These are phyloP conservation scores for Trichoderma atroviride DNA, from an alignment of 2,329 filamentous ascomycete species.

Conservation along the genomic window DNA sequence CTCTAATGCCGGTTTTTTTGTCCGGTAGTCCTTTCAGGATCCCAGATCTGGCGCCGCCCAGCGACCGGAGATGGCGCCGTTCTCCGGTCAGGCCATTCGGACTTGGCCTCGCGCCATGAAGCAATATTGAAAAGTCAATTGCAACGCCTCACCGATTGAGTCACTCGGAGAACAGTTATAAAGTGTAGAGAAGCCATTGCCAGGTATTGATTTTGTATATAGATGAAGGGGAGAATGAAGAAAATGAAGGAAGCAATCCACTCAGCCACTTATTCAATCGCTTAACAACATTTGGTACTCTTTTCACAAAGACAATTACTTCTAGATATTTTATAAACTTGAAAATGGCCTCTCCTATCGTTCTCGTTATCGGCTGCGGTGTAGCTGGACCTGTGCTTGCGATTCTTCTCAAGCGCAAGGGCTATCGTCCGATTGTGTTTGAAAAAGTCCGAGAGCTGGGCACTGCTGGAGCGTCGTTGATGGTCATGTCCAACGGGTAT, in stretches of 20 bases:
- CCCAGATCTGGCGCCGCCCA: background rate
- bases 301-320: background rate
- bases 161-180: background rate
- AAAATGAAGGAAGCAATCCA: background rate
- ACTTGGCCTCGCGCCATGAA: background rate
- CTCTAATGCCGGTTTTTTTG: background rate
- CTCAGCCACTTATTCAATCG: background rate
- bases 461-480: constrained; percentile 34
- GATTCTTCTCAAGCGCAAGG: constrained; percentile 32
- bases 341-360: constrained; percentile 24
- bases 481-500: constrained; percentile 35
- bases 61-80: constrained; percentile 4
- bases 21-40: background rate
- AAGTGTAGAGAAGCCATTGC: background rate
- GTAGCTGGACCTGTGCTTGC: constrained; percentile 33
- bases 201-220: background rate
- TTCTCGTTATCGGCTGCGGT: constrained; percentile 35
- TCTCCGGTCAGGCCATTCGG: constrained; percentile 12
- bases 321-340: background rate
- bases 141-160: background rate
- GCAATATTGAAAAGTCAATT: background rate
- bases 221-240: background rate
- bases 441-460: constrained; percentile 32
- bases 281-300: background rate
- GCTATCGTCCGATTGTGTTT: constrained; percentile 35